Conservation (phyloP, 108 stramenopile species). For the Nitzschia sp. region DNA sequence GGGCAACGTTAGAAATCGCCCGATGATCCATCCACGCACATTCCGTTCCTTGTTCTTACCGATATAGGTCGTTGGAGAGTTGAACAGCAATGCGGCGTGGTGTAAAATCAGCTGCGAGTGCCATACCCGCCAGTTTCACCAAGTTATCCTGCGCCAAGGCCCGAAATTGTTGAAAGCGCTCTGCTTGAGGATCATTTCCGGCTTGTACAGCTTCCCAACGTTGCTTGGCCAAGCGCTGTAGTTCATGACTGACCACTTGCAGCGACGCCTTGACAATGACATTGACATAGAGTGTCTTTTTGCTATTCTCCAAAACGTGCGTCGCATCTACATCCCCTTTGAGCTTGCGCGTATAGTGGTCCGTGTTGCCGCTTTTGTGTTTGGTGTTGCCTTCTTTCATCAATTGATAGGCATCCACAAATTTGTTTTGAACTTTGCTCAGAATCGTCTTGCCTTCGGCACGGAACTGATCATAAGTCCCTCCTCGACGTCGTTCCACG, state of each 20-base stretch:
- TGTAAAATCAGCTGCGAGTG: constrained; percentile 71
- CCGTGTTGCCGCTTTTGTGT: constrained; percentile 13
- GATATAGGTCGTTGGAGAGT: constrained; percentile 77
- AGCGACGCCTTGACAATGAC: constrained; percentile 81
- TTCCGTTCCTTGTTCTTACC: too few relatives aligned
- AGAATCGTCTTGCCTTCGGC: constrained; percentile 47
- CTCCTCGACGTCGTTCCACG: constrained; percentile 38
- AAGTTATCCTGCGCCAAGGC: constrained; percentile 66
- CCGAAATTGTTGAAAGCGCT: constrained; percentile 64
- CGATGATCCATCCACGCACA: too few relatives aligned
- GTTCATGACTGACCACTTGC: constrained; percentile 71
- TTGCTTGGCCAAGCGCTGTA: constrained; percentile 70
- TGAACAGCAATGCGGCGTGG: constrained; percentile 73
- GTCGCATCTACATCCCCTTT: constrained; percentile 32
- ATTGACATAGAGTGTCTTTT: constrained; percentile 71
- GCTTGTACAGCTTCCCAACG: constrained; percentile 60
- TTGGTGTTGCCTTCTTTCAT: constrained; percentile 73
- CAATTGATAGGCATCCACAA: constrained; percentile 73
- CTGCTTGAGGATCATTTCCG: constrained; percentile 15
- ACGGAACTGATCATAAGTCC: constrained; percentile 40
- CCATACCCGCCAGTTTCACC: constrained; percentile 72
- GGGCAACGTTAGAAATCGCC: background rate
- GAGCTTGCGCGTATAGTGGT: constrained; percentile 52
- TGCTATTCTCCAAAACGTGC: constrained; percentile 41
- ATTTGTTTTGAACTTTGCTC: constrained; percentile 58